phyloP scores from a whole-genome alignment of 2,329 filamentous ascomycete genomes.

The Claviceps maximensis region DNA sequence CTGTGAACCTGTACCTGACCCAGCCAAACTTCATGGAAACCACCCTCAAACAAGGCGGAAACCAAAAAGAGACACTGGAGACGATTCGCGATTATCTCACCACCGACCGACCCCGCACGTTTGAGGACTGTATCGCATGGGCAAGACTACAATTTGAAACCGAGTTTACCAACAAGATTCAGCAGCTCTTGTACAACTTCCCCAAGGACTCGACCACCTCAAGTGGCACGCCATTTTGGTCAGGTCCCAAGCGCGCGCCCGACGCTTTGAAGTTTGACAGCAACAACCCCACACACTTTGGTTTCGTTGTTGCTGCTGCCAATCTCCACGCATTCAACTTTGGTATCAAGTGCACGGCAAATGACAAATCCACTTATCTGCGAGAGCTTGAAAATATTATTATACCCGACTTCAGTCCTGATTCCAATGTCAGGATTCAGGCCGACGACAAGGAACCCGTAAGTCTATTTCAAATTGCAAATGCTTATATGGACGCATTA shows the following conservation, averaged over 20 bases:
- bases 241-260: slow-evolving; percentile 91
- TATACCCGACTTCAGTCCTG: slow-evolving; percentile 85
- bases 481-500: too few relatives aligned
- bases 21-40: slow-evolving; percentile 82
- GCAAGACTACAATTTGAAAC: slow-evolving; percentile 87
- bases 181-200: slow-evolving; percentile 93
- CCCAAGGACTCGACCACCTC: slow-evolving; percentile 87
- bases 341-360: slow-evolving; percentile 73
- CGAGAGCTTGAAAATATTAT: slow-evolving; percentile 85
- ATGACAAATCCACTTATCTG: slow-evolving; percentile 55
- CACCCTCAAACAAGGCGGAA: slow-evolving; percentile 82
- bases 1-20: slow-evolving; percentile 85
- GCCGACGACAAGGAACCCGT: slow-evolving; percentile 85
- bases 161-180: slow-evolving; percentile 93
- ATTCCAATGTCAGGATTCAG: slow-evolving; percentile 88
- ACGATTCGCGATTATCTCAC: slow-evolving; percentile 82
- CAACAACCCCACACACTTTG: slow-evolving; percentile 73
- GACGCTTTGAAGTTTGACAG: slow-evolving; percentile 81
- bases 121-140: slow-evolving; percentile 96
- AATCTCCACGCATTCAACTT: slow-evolving; percentile 98
- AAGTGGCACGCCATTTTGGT: slow-evolving; percentile 89
- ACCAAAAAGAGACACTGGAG: slow-evolving; percentile 87
- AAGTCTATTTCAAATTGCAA: too few relatives aligned
- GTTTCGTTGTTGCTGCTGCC: slow-evolving; percentile 76
- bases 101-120: slow-evolving; percentile 78